Evolutionary conservation across 768 basidiomycete genomes (phyloP).

Genomic region (Terana coerulea): DNA sequence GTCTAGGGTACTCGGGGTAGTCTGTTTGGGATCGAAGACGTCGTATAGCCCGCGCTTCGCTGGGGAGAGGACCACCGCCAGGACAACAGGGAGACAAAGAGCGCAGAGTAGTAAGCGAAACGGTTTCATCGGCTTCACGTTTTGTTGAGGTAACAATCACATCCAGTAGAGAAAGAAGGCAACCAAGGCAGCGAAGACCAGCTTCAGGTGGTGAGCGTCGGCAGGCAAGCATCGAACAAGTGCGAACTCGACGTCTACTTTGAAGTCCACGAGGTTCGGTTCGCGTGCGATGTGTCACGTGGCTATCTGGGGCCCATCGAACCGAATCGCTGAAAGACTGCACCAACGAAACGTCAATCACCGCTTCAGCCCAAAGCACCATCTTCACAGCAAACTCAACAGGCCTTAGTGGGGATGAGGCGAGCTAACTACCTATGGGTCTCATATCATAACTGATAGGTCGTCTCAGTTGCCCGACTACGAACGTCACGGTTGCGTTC

Average conservation of each 20-base stretch:
- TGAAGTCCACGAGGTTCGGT: no score
- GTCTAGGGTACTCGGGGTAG: not conserved
- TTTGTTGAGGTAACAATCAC: not conserved
- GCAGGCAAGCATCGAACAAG: not conserved
- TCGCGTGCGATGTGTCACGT: no score
- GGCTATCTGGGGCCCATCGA: no score
- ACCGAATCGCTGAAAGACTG: no score
- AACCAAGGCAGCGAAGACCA: constrained; percentile 1
- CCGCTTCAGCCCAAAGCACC: no score
- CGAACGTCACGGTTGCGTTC: no score
- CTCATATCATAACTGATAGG: no score
- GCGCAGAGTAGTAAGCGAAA: not conserved
- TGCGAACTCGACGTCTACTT: not conserved
- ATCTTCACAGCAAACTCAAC: no score
- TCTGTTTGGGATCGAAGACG: constrained; percentile 5
- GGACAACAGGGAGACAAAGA: not conserved
- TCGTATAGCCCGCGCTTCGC: constrained; percentile 5
- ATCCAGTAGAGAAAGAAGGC: not conserved
- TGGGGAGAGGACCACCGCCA: not conserved
- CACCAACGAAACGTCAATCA: no score
- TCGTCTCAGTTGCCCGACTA: no score
- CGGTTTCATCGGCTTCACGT: not conserved
- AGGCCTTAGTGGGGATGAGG: no score
- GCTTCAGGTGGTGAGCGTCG: not conserved
- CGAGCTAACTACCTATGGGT: no score